Percentiles rank a stretch among this genome's conserved stretches.
Conservation (phyloP, 2,329 filamentous ascomycete species). For the Aureobasidium sp. region DNA sequence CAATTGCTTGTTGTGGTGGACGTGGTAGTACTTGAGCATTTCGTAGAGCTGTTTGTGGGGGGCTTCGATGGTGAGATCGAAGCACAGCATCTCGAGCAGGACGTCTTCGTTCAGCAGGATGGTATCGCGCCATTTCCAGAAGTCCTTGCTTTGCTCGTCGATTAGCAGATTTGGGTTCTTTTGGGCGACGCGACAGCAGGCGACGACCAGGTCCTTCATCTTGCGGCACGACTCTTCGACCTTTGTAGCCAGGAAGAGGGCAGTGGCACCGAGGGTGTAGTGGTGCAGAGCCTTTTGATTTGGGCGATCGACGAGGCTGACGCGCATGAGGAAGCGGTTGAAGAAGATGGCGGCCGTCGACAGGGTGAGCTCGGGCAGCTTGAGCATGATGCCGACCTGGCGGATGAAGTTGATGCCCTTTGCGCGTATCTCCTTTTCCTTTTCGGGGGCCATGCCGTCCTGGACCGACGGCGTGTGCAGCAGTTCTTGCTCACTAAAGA, state of each 20-base stretch:
- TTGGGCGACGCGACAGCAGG: conserved; percentile 88
- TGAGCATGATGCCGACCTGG: conserved; percentile 86
- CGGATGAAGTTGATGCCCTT: conserved; percentile 97
- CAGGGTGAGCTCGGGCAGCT: conserved; percentile 84
- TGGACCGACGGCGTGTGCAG: conserved; percentile 74
- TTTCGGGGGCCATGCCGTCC: conserved; percentile 68
- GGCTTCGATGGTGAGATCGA: conserved; percentile 84
- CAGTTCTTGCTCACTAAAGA: conserved; percentile 79
- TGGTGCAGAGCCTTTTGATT: conserved; percentile 70
- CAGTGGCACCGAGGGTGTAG: conserved; percentile 86
- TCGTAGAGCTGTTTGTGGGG: conserved; percentile 82
- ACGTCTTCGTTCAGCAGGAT: conserved; percentile 89
- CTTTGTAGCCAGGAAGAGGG: conserved; percentile 91
- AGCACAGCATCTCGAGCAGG: conserved; percentile 85
- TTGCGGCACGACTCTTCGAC: conserved; percentile 95
- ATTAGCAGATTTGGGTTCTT: conserved; percentile 86
- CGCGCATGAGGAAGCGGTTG: conserved; percentile 91
- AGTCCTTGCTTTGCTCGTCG: conserved; percentile 96
- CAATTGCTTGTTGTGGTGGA: conserved; percentile 73
- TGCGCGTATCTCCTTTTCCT: conserved; percentile 73
- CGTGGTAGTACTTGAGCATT: conserved; percentile 64
- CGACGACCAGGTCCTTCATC: conserved; percentile 89
- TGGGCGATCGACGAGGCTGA: conserved; percentile 68
- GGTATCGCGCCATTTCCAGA: conserved; percentile 94
- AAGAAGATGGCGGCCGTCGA: conserved; percentile 92